Conservation (phyloP, 148 eudicot species). For the Camellia lanceoleosa region DNA sequence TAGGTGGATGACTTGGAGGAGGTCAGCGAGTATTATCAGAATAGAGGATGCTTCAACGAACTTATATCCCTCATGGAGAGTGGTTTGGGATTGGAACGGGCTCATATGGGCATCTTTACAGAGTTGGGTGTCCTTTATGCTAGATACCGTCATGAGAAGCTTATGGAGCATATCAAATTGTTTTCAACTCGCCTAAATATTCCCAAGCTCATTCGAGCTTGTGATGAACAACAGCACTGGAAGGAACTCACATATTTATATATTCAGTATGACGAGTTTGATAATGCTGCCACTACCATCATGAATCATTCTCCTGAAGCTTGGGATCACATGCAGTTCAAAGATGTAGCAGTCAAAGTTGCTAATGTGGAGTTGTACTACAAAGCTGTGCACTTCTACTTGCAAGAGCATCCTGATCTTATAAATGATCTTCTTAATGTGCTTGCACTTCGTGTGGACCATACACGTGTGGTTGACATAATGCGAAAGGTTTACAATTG, state of each 20-base stretch:
- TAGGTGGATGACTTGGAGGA: constrained; percentile 96
- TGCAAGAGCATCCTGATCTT: constrained; percentile 94
- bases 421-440: constrained; percentile 89
- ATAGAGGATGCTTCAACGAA: constrained; percentile 90
- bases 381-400: constrained; percentile 94
- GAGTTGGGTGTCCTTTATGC: constrained; percentile 97
- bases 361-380: constrained; percentile 97
- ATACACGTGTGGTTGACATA: constrained; percentile 93
- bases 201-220: constrained; percentile 94
- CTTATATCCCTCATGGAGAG: constrained; percentile 94
- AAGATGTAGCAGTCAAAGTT: constrained; percentile 88
- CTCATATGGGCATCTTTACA: constrained; percentile 98
- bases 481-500: constrained; percentile 71
- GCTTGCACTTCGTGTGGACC: constrained; percentile 94
- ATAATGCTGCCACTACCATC: constrained; percentile 95
- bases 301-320: constrained; percentile 99
- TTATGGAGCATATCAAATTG: constrained; percentile 96
- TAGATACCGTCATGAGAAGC: constrained; percentile 93
- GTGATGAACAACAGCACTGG: constrained; percentile 99
- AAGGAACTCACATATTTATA: constrained; percentile 85
- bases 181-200: constrained; percentile 95
- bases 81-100: constrained; percentile 96
- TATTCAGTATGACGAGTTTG: constrained; percentile 96
- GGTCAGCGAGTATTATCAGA: constrained; percentile 88
- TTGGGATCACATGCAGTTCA: constrained; percentile 99